Evolutionary conservation across 1,139 yeast genomes (phyloP).

Genomic region (Suhomyces anneliseae): DNA sequence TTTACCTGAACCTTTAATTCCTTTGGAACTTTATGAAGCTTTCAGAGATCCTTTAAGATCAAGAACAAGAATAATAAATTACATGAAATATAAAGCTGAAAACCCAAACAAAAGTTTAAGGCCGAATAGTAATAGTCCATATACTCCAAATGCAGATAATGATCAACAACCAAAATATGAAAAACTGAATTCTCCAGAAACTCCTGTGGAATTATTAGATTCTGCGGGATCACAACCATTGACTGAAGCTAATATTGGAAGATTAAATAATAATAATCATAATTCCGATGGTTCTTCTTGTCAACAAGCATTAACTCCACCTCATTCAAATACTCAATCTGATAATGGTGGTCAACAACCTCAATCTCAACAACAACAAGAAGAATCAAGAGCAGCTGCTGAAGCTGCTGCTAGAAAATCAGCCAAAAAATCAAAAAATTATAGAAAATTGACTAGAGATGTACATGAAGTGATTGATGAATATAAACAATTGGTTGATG

Average conservation of each 20-base stretch:
- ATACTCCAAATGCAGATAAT: neutral
- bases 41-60: slow-evolving; percentile 77
- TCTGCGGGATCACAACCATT: slow-evolving; percentile 26
- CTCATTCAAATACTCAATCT: slow-evolving; percentile 8
- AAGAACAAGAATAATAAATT: slow-evolving; percentile 59
- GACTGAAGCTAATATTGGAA: slow-evolving; percentile 34
- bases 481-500: slow-evolving; percentile 66
- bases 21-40: slow-evolving; percentile 69
- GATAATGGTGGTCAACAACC: slow-evolving; percentile 5
- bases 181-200: slow-evolving; percentile 2
- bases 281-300: slow-evolving; percentile 9
- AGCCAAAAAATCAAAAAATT: slow-evolving; percentile 25
- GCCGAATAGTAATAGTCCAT: slow-evolving; percentile 2
- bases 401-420: slow-evolving; percentile 18
- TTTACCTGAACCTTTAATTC: slow-evolving; percentile 89
- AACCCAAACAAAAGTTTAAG: slow-evolving; percentile 32
- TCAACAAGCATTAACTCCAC: slow-evolving; percentile 3
- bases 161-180: neutral
- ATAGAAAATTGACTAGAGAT: slow-evolving; percentile 52
- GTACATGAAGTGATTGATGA: slow-evolving; percentile 69
- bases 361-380: slow-evolving; percentile 1
- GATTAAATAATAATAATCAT: slow-evolving; percentile 19
- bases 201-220: slow-evolving; percentile 12
- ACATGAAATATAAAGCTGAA: slow-evolving; percentile 57
- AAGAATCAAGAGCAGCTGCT: slow-evolving; percentile 11